These are phyloP conservation scores for Coffea canephora DNA, from an alignment of 257 asterid species.

Conservation along the genomic window DNA sequence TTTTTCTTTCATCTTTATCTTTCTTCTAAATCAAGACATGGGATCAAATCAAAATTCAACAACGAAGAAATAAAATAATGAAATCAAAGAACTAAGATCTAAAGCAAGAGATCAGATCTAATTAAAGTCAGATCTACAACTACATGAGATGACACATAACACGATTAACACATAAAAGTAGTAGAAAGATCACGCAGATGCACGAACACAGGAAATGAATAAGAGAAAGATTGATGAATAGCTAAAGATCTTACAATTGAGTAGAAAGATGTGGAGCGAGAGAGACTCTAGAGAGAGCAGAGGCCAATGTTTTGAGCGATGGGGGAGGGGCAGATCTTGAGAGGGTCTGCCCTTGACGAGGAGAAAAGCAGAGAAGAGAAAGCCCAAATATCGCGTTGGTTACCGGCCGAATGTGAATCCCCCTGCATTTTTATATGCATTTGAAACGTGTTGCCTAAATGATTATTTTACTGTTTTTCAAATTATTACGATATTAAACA, in stretches of 20 bases:
- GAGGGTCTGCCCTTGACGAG: neutral
- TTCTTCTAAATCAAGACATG: neutral
- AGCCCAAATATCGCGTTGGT: neutral
- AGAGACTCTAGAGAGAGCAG: neutral
- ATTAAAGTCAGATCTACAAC: neutral
- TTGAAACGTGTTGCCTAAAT: no score
- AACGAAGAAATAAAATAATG: no score
- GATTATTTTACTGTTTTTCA: no score
- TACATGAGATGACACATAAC: neutral
- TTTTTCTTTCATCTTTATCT: neutral
- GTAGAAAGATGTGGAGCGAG: neutral
- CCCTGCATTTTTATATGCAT: no score
- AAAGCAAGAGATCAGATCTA: slow-evolving; percentile 11
- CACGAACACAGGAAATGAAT: neutral
- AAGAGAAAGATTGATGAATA: neutral
- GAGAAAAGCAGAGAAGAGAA: no score
- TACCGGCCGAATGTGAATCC: neutral
- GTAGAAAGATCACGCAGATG: neutral
- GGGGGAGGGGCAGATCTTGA: slow-evolving; percentile 30
- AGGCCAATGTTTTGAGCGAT: neutral
- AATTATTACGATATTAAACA: no score
- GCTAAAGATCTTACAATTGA: slow-evolving; percentile 13
- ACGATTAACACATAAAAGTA: neutral
- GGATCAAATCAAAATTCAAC: neutral
- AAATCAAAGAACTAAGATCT: slow-evolving; percentile 8